Evolutionary conservation across 2,329 filamentous ascomycete species (phyloP).

Genomic region (Acrocalymma vagum): DNA sequence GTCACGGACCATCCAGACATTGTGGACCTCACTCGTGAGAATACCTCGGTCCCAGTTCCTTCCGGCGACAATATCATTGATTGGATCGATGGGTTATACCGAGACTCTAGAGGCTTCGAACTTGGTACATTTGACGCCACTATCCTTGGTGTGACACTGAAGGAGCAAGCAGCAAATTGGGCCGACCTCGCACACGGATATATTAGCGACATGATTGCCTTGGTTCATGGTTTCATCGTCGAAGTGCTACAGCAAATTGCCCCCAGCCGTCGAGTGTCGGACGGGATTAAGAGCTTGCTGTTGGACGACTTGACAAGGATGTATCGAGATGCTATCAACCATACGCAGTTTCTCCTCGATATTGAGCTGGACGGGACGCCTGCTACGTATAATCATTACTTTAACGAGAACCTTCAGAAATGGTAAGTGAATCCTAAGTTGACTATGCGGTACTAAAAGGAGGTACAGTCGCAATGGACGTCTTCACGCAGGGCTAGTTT

Average conservation of each 20-base stretch:
- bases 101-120: constrained; percentile 54
- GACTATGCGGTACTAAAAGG: too few relatives aligned
- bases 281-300: constrained; percentile 53
- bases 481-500: too few relatives aligned
- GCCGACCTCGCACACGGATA: constrained; percentile 56
- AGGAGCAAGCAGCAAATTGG: constrained; percentile 65
- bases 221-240: constrained; percentile 64
- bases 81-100: too few relatives aligned
- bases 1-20: neutral
- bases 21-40: too few relatives aligned
- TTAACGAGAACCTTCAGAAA: too few relatives aligned
- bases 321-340: constrained; percentile 59
- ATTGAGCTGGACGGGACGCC: constrained; percentile 59
- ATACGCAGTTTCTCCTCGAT: constrained; percentile 60
- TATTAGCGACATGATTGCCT: constrained; percentile 58
- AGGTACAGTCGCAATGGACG: too few relatives aligned
- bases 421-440: too few relatives aligned
- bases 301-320: constrained; percentile 53
- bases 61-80: too few relatives aligned
- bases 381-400: constrained; percentile 62
- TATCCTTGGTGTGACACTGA: constrained; percentile 58
- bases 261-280: constrained; percentile 48
- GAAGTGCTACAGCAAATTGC: too few relatives aligned
- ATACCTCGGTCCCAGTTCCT: too few relatives aligned
- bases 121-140: constrained; percentile 58